Percentiles rank a stretch among this genome's conserved stretches.
Evolutionary conservation across 1,284 basidiomycete species (phyloP).

Genomic region (Papiliotrema fonsecae): DNA sequence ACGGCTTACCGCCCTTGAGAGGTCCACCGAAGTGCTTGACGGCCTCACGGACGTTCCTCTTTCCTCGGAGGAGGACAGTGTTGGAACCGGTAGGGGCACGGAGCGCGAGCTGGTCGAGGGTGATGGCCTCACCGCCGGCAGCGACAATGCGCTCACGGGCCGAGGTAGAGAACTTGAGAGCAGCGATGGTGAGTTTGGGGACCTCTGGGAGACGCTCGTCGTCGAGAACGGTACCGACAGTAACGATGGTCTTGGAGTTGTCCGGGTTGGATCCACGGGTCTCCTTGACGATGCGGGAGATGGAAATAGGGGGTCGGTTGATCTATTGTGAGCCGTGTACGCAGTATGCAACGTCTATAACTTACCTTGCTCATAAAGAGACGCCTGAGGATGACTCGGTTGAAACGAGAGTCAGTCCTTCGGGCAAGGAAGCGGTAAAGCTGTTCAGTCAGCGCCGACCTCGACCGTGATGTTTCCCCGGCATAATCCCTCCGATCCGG

Average conservation of each 20-base stretch:
- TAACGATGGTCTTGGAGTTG: constrained; percentile 73
- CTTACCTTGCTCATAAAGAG: constrained; percentile 75
- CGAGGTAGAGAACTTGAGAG: constrained; percentile 87
- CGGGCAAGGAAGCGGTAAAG: constrained; percentile 99
- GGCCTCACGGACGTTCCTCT: constrained; percentile 87
- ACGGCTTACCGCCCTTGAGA: constrained; percentile 41
- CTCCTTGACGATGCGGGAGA: constrained; percentile 83
- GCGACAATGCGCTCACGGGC: constrained; percentile 93
- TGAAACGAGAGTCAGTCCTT: constrained; percentile 92
- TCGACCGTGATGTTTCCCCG: constrained; percentile 3
- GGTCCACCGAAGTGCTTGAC: constrained; percentile 85
- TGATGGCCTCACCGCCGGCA: constrained; percentile 90
- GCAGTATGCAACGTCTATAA: background rate
- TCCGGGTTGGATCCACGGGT: constrained; percentile 65
- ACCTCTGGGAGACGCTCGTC: constrained; percentile 83
- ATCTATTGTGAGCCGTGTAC: constrained; percentile 51
- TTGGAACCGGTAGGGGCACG: constrained; percentile 92
- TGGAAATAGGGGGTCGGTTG: constrained; percentile 95
- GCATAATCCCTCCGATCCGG: background rate
- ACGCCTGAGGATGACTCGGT: constrained; percentile 95
- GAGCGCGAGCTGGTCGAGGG: constrained; percentile 93
- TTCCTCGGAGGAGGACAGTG: constrained; percentile 76
- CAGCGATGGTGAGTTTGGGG: constrained; percentile 90
- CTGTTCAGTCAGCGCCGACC: constrained; percentile 53
- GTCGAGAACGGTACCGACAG: constrained; percentile 91